These are phyloP conservation scores for Galerina sulciceps DNA, from an alignment of 768 basidiomycete species.

Conservation along the genomic window DNA sequence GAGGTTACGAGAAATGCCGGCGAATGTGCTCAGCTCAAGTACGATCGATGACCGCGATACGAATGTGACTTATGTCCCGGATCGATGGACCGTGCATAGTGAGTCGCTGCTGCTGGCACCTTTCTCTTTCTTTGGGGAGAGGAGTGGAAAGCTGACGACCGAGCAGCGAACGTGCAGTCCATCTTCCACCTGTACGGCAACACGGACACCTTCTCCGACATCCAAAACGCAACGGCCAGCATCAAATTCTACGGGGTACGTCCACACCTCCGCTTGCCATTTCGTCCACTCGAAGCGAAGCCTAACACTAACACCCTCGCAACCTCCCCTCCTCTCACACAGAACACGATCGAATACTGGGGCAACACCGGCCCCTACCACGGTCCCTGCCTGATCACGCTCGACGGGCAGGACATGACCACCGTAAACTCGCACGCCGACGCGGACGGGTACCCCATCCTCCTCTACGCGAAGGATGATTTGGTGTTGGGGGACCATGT, in stretches of 20 bases:
- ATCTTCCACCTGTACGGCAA: neutral
- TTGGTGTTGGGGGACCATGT: neutral
- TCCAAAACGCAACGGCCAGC: neutral
- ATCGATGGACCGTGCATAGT: conserved; percentile 1
- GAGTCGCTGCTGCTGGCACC: neutral
- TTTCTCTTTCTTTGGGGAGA: no score
- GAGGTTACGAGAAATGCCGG: neutral
- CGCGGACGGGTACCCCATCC: neutral
- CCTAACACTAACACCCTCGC: no score
- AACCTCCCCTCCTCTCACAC: neutral
- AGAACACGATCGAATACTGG: conserved; percentile 3
- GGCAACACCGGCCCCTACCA: conserved; percentile 1
- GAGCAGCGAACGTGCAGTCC: neutral
- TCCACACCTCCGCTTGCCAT: neutral
- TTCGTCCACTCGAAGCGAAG: neutral
- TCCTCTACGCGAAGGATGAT: neutral
- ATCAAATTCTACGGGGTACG: conserved; percentile 3
- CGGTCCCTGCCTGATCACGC: neutral
- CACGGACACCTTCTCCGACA: neutral
- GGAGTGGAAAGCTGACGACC: neutral
- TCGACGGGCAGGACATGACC: neutral
- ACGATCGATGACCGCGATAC: neutral
- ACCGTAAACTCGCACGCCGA: conserved; percentile 1
- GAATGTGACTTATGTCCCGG: conserved; percentile 1
- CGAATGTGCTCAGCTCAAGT: neutral